Evolutionary conservation across 345 rosid species (phyloP), one percentile per base, ranked within the genome.

Genomic region (Litchi chinensis): DNA sequence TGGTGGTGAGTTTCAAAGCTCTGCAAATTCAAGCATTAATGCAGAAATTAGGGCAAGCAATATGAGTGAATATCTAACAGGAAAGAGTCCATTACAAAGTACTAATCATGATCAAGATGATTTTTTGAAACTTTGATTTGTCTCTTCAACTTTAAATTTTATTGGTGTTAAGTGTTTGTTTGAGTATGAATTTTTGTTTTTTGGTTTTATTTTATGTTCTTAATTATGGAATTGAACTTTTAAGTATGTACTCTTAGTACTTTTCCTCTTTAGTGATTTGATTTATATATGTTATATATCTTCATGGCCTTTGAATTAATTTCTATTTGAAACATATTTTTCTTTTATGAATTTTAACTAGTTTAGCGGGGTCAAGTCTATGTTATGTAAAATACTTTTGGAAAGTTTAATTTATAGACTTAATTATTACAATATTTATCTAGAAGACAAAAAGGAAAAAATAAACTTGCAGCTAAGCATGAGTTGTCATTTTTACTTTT

Each of bases 81-180:
- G 54, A 5, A 67, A 67, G 15, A 39, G 5, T 67, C 24, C 70
- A 19, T 67, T 39, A 19, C 50, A 18, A 19, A 67, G 13, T 16
- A 18, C 5, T 67, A 40, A 67, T 67, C 50, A 16, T 66, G 44
- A 40, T 67, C 70, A 39, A 39, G 70, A 40, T 67, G 70, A 67
- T 18, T 40, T 43, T 37, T 2, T 2, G 7, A 24, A 11, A 19
- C 70, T 67, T 67, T 7, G 70, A 67, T 40, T 67, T 67, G 26
- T 39, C 70, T 16, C 70, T 67, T 18, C 40, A 40, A 40, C 70
- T 67, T 67, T 67, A n/a, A n/a, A 37, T 40, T 37, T 67, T 37
- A 67, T 67, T 66, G 8, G 8, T 46, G n/a, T 66, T 6, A 57
- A 5, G 64, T 59, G 21, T 59, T 59, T 59, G 64, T 59, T 54